phyloP scores from a whole-genome alignment of 495 filamentous ascomycete species.

The Aspergillus mulundensis region DNA sequence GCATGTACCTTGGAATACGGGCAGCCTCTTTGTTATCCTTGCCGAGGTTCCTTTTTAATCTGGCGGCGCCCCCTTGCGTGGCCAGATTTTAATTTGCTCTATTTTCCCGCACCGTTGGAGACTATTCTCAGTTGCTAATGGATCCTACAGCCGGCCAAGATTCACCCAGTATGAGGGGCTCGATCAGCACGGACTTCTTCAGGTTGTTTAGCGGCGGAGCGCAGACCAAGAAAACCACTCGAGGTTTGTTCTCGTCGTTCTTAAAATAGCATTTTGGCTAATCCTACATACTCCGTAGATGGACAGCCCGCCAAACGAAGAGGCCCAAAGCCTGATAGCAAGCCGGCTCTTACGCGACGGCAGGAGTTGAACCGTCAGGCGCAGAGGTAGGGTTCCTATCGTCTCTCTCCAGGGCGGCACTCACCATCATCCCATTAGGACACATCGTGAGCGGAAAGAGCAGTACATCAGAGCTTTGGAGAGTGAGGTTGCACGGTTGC shows the following conservation, averaged over 20 bases:
- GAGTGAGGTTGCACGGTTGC: constrained; percentile 73
- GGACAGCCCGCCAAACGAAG: constrained; percentile 83
- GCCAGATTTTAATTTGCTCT: not conserved
- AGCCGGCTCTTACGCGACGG: constrained; percentile 85
- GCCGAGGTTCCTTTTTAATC: not conserved
- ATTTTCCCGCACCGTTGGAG: not conserved
- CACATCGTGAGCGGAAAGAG: constrained; percentile 95
- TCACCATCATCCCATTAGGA: constrained; percentile 49
- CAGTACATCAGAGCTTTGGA: constrained; percentile 92
- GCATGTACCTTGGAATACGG: not conserved
- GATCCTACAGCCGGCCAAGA: constrained; percentile 13
- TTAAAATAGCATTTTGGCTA: not conserved
- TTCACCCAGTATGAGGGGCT: constrained; percentile 23
- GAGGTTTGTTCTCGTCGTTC: constrained; percentile 24
- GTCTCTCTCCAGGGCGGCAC: not conserved
- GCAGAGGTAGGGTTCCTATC: constrained; percentile 61
- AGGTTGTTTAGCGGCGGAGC: constrained; percentile 30
- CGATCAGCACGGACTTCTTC: constrained; percentile 34
- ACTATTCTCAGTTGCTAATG: not conserved
- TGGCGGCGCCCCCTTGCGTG: not conserved
- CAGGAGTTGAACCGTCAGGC: constrained; percentile 96
- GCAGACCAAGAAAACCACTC: constrained; percentile 29
- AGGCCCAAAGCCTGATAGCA: constrained; percentile 95
- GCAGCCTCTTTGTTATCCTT: not conserved
- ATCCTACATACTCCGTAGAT: constrained; percentile 45